Evolutionary conservation across 73 alveolate genomes (phyloP).

Genomic region (Stentor coeruleus): DNA sequence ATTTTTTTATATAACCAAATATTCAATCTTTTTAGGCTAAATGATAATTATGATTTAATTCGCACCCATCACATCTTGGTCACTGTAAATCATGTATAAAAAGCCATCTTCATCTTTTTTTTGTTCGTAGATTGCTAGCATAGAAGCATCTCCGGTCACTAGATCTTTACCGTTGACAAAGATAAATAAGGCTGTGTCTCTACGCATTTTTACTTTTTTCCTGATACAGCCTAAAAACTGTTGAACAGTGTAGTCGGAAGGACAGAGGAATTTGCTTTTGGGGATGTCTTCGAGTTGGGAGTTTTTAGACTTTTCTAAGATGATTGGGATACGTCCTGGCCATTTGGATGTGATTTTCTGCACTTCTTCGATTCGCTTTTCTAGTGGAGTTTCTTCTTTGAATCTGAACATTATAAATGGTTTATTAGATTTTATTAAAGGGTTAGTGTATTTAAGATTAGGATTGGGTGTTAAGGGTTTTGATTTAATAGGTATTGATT

Average conservation of each 20-base stretch:
- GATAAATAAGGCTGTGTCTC: conserved; percentile 16
- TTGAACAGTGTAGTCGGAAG: conserved; percentile 19
- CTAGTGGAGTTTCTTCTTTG: conserved; percentile 22
- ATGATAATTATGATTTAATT: too few species aligned
- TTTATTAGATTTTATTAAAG: too few species aligned
- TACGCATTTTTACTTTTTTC: background rate
- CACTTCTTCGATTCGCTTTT: conserved; percentile 14
- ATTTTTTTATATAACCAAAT: too few species aligned
- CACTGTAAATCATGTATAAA: background rate
- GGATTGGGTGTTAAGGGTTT: too few species aligned
- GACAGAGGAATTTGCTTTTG: conserved; percentile 12
- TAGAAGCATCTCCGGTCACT: conserved; percentile 25
- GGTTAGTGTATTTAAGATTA: too few species aligned
- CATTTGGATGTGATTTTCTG: conserved; percentile 9
- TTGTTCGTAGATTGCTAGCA: conserved; percentile 21
- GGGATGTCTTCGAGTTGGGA: conserved; percentile 2
- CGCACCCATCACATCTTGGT: conserved; percentile 27
- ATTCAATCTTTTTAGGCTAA: too few species aligned
- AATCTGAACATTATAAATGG: conserved; percentile 20
- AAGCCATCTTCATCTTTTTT: conserved; percentile 28
- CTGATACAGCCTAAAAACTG: conserved; percentile 7
- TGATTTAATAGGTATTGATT: too few species aligned
- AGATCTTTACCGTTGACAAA: conserved; percentile 20
- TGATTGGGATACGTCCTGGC: conserved; percentile 25
- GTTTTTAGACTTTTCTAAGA: conserved; percentile 1